Evolutionary conservation across 2,329 filamentous ascomycete species (phyloP).

Genomic region (Mariannaea elegans): DNA sequence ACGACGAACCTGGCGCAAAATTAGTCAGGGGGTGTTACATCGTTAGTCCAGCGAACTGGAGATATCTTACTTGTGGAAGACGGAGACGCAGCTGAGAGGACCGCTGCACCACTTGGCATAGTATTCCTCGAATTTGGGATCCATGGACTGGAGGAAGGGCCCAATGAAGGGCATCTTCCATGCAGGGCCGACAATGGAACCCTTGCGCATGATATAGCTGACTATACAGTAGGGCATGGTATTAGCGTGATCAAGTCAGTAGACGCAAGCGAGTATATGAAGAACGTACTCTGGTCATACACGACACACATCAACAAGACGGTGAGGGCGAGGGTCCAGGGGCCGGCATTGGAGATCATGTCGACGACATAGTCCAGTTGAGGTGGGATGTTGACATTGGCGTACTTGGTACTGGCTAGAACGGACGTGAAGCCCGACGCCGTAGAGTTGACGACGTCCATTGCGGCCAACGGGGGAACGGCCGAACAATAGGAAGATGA

Average conservation of each 20-base stretch:
- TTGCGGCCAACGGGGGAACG: slow-evolving; percentile 38
- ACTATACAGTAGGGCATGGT: slow-evolving; percentile 57
- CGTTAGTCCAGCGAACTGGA: not conserved
- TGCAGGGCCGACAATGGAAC: slow-evolving; percentile 76
- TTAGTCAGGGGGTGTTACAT: slow-evolving; percentile 18
- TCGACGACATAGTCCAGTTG: slow-evolving; percentile 66
- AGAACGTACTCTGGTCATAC: slow-evolving; percentile 87
- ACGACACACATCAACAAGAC: slow-evolving; percentile 75
- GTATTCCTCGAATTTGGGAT: slow-evolving; percentile 92
- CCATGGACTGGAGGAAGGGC: slow-evolving; percentile 91
- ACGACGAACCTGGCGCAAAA: slow-evolving; percentile 80
- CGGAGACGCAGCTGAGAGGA: slow-evolving; percentile 93
- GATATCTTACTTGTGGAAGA: slow-evolving; percentile 91
- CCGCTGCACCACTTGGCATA: slow-evolving; percentile 92
- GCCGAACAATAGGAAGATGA: slow-evolving; percentile 11
- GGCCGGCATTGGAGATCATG: slow-evolving; percentile 64
- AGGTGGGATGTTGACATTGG: slow-evolving; percentile 59
- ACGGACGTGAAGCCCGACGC: slow-evolving; percentile 77
- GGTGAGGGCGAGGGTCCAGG: slow-evolving; percentile 72
- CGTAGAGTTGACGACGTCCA: slow-evolving; percentile 68
- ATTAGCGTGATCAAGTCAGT: slow-evolving; percentile 27
- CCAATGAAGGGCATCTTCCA: slow-evolving; percentile 90
- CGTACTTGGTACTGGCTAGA: slow-evolving; percentile 67
- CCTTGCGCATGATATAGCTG: slow-evolving; percentile 79
- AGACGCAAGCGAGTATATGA: not conserved